Base-by-base conservation (phyloP, 2,329 filamentous ascomycete genomes). In the Fusarium virguliforme region DNA sequence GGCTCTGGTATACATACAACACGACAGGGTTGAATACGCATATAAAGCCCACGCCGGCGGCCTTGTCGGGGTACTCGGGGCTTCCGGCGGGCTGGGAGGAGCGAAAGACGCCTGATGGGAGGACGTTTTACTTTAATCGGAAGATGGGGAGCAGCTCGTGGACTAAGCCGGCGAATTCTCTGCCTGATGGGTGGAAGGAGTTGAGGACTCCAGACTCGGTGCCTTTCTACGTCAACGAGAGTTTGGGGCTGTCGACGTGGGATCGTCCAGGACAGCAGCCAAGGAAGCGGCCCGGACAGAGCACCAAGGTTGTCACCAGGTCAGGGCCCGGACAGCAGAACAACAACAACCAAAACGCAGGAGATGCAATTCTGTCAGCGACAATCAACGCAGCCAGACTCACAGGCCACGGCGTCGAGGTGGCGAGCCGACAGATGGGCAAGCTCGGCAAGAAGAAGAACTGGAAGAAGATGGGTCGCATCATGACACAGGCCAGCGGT, bases 261-360 rank as follows among this genome's bases (percentile, higher is more conserved):
- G 76, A 77, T 18, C 62, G 75, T n/a, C 76, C 76, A 3, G 76
- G 76, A 3, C 71, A 76, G 6, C 75, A 73, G 15, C 76, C 76
- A 6, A 70, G 55, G 32, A 55, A 64, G 9, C 55, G 61, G 12
- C 28, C 64, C 0, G 66, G 58, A 10, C 60, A 62, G n/a, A 35
- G 50, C n/a, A 63, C 28, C 0, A 67, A 54, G n/a, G 59, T 38
- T 1, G 26, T 69, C 12, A 24, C 59, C 1, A 67, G 61, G 56
- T 58, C 57, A 3, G 56, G 67, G 1, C 55, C 69, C 7, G 69
- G 69, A 4, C 67, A 73, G 34, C 41, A 40, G 0, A 62, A 38
- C 1, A 32, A 38, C 1, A 32, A n/a, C 0, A 48, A 50, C 3
- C 54, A 70, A 34, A 62, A 62, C 1, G 63, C 63, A 6, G 55